phyloP scores from a whole-genome alignment of 2,329 filamentous ascomycete genomes.

The Madurella fahalii region DNA sequence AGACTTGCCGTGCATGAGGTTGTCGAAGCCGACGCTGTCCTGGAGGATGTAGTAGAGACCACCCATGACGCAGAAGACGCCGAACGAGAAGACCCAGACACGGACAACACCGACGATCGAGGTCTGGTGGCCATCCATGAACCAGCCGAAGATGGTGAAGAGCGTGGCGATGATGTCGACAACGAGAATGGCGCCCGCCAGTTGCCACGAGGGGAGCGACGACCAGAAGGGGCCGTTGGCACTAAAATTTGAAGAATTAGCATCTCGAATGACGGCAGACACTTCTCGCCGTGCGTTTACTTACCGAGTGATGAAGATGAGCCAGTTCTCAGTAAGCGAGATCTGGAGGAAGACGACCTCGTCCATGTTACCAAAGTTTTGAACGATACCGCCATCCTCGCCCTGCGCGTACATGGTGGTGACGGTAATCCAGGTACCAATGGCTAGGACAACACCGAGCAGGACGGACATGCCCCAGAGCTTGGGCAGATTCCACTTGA shows the following conservation, averaged over 20 bases:
- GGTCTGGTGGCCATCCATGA: slow-evolving; percentile 63
- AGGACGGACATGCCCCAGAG: slow-evolving; percentile 90
- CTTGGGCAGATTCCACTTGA: slow-evolving; percentile 94
- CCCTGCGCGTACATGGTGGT: slow-evolving; percentile 72
- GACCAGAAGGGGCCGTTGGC: slow-evolving; percentile 92
- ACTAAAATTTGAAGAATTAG: slow-evolving; percentile 35
- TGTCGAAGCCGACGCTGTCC: slow-evolving; percentile 77
- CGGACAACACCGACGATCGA: slow-evolving; percentile 80
- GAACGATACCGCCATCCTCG: slow-evolving; percentile 75
- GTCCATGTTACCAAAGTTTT: slow-evolving; percentile 81
- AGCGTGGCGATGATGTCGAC: slow-evolving; percentile 82
- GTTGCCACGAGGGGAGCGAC: slow-evolving; percentile 81
- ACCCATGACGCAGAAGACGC: slow-evolving; percentile 62
- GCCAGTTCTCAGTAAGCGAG: slow-evolving; percentile 89
- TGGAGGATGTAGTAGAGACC: slow-evolving; percentile 75
- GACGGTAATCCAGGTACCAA: slow-evolving; percentile 84
- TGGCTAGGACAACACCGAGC: slow-evolving; percentile 73
- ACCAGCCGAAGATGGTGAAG: slow-evolving; percentile 84
- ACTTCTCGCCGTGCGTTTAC: neutral
- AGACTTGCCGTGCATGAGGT: slow-evolving; percentile 88
- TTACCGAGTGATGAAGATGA: slow-evolving; percentile 81
- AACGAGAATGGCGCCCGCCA: slow-evolving; percentile 69
- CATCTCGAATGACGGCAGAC: neutral
- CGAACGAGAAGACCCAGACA: slow-evolving; percentile 89
- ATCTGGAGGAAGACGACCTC: slow-evolving; percentile 85